A percentile compares a stretch with the other conserved stretches of the same genome.
phyloP scores from a whole-genome alignment of 768 basidiomycete genomes.

The Xerocomus potaroensis region DNA sequence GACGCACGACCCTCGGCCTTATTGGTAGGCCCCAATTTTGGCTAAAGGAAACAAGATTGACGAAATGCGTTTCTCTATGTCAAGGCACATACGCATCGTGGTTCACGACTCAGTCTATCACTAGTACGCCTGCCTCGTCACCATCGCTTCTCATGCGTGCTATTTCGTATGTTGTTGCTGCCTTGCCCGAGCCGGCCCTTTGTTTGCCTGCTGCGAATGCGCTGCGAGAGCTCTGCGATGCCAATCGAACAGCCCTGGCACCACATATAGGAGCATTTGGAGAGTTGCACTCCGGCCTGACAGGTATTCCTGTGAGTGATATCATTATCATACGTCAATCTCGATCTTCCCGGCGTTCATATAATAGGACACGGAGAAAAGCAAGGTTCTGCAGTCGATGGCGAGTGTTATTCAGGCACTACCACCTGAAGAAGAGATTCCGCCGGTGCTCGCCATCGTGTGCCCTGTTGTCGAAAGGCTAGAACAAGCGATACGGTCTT shows the following conservation, averaged over 20 bases:
- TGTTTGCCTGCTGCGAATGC: conserved; percentile 76
- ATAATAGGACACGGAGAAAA: conserved; percentile 73
- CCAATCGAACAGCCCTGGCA: conserved; percentile 79
- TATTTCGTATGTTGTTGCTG: conserved; percentile 65
- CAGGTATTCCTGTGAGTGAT: conserved; percentile 61
- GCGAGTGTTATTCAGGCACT: conserved; percentile 91
- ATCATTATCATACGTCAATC: neutral
- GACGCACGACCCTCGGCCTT: conserved; percentile 68
- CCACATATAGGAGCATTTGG: conserved; percentile 83
- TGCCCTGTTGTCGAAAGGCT: conserved; percentile 70
- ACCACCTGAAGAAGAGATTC: conserved; percentile 71
- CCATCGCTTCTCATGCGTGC: conserved; percentile 57
- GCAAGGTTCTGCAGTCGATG: conserved; percentile 88
- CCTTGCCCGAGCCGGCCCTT: conserved; percentile 59
- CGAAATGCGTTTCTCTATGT: neutral
- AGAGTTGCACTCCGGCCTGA: conserved; percentile 73
- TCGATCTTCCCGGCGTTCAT: neutral
- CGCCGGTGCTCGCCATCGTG: conserved; percentile 75
- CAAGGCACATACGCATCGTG: conserved; percentile 74
- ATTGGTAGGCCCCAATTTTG: conserved; percentile 52
- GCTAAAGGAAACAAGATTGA: neutral
- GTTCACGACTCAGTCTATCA: conserved; percentile 55
- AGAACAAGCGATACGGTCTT: conserved; percentile 53
- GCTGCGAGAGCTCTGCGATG: conserved; percentile 83
- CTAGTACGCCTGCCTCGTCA: conserved; percentile 23